Evolutionary conservation across 192 early-diverging fungal genomes (phyloP), one percentile per base, ranked within the genome.

Genomic region (Piromyces finnis): DNA sequence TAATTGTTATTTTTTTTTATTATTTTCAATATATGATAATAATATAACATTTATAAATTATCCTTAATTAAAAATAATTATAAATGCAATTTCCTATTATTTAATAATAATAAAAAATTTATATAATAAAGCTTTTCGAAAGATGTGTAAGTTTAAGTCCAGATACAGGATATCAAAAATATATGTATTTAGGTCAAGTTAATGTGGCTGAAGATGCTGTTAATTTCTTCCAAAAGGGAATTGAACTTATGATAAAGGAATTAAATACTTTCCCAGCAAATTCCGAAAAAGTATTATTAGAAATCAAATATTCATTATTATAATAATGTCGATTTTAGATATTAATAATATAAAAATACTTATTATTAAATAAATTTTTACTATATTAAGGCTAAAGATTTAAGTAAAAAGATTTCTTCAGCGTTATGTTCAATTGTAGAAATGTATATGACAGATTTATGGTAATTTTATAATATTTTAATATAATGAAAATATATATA

Each of bases 361-460:
- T n/a, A n/a, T n/a, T n/a, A n/a, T n/a, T n/a, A n/a, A n/a, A n/a
- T n/a, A n/a, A n/a, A 17, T 29, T 26, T 27, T 85, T 30, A 17
- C 13, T 32, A 26, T 27, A 22, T 22, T 0, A 51, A 86, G 84
- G 87, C 86, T 30, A 83, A 81, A 22, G 81, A 81, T 7, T 80
- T 95, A 5, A 83, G 82, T 27, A 82, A 86, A 29, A 95, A 96
- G 82, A 91, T 95, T 80, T 90, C 95, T 0, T 88, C 89, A 77
- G 96, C 95, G 17, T 88, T 96, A 28, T 96, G 95, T 85, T 93
- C 96, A 39, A 96, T 99, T 91, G 91, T 94, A 5, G 98, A 99
- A 83, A 95, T 98, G 28, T 99, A 95, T 84, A 90, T 99, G 86
- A 98, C 98, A 0, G 97, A 99, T 83, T 96, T 94, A 85, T 99